These are phyloP conservation scores for Tremella mesenterica DNA, from an alignment of 768 basidiomycete genomes.

Conservation along the genomic window DNA sequence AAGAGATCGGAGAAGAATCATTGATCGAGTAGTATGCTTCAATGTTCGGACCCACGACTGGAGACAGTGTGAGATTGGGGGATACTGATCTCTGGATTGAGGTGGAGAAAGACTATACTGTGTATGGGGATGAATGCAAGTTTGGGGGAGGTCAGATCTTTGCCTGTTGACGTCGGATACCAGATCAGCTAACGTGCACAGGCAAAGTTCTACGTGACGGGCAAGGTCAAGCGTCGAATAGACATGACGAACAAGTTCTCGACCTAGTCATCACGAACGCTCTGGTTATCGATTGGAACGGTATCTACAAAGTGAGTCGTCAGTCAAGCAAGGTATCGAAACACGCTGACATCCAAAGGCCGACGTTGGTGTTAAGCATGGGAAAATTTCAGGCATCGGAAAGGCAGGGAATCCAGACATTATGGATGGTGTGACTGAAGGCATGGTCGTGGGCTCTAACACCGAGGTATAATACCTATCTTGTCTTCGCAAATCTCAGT, in stretches of 20 bases:
- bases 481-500: too few species aligned
- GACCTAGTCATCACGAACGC: constrained; percentile 95
- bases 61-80: constrained; percentile 77
- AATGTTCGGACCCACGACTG: constrained; percentile 92
- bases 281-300: constrained; percentile 85
- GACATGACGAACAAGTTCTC: constrained; percentile 58
- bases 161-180: neutral
- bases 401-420: constrained; percentile 95
- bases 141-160: constrained; percentile 72
- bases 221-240: constrained; percentile 83
- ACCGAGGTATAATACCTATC: too few species aligned
- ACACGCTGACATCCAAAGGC: constrained; percentile 52
- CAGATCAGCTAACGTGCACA: constrained; percentile 35
- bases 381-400: constrained; percentile 77
- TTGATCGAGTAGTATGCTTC: constrained; percentile 57
- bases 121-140: constrained; percentile 94
- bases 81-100: constrained; percentile 87
- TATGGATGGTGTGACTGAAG: constrained; percentile 67
- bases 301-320: constrained; percentile 72
- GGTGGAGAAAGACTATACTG: constrained; percentile 79
- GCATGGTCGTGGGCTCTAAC: constrained; percentile 73
- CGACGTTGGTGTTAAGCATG: constrained; percentile 83
- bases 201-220: constrained; percentile 93
- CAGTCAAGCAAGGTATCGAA: neutral
- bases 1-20: neutral